Base-by-base conservation (phyloP, 2,329 filamentous ascomycete genomes). In the Neofusicoccum umdonicola region DNA sequence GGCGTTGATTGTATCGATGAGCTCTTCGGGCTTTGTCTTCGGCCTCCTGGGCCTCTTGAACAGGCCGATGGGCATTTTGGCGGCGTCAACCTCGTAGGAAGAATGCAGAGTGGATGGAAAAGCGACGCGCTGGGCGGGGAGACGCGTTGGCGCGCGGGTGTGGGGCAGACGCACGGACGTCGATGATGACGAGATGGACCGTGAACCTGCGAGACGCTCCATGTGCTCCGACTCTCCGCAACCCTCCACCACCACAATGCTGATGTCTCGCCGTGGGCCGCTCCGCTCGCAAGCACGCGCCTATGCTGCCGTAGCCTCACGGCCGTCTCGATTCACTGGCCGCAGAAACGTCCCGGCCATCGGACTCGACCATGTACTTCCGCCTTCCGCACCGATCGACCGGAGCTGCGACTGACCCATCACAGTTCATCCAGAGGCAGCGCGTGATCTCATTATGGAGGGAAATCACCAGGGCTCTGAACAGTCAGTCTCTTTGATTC, bases 351-450 rank as follows among this genome's bases (percentile, higher is more conserved):
- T 69, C 22, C 71, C 72, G 41, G 64, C 74, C 27, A 68, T 78
- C 31, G 73, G 72, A 9, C 68, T 78, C 31, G 76, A 78, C 67
- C 74, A 76, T 68, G 75, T 76, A 65, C 9, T 70, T 35, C 3
- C 27, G 6, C 8, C 42, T 22, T 58, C 41, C 8, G 9, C 17
- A 6, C 19, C 44, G 15, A 61, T 52, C 54, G 5, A n/a, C 19
- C 12, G 3, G 17, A 17, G 5, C 7, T n/a, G 27, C 22, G 3
- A 19, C 54, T 57, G 17, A 42, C 4, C 15, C 17, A 9, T 17
- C 11, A 56, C 67, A 83, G 78, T 84, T 84, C 71, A 75, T 84
- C 31, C 80, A 84, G 66, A 75, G 81, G 60, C 77, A 80, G 63
- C 78, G 80, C 52, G 81, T 77, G 8, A 68, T 84, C 9, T 72